phyloP scores from a whole-genome alignment of 2,329 filamentous ascomycete genomes.

The Orbilia oligospora region DNA sequence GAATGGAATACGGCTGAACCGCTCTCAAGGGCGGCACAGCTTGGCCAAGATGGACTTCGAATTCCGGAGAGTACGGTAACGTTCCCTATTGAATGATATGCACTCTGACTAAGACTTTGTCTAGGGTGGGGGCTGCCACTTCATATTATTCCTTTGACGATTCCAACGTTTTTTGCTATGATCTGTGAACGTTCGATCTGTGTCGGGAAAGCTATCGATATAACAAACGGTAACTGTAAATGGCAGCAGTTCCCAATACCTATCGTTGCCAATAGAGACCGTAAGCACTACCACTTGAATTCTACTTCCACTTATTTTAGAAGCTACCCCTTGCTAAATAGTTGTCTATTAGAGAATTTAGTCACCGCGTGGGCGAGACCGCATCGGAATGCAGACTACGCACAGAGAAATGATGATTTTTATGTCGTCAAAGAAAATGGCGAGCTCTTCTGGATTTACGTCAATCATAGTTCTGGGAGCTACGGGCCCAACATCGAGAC shows the following conservation, averaged over 20 bases:
- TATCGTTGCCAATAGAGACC: conserved; percentile 66
- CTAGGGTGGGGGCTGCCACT: conserved; percentile 74
- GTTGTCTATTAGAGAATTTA: conserved; percentile 69
- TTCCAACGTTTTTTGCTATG: conserved; percentile 79
- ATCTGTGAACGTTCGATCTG: conserved; percentile 75
- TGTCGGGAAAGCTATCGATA: conserved; percentile 67
- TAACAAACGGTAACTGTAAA: conserved; percentile 66
- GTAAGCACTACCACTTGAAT: conserved; percentile 68
- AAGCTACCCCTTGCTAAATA: conserved; percentile 65
- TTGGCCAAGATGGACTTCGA: conserved; percentile 71
- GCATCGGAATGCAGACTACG: conserved; percentile 76
- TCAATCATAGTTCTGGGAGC: conserved; percentile 34
- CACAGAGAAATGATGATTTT: conserved; percentile 79
- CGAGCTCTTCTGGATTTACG: conserved; percentile 73
- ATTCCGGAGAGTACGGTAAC: conserved; percentile 67
- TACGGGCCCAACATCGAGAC: conserved; percentile 46
- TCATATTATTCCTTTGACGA: conserved; percentile 79
- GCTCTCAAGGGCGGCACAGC: conserved; percentile 69
- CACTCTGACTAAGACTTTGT: conserved; percentile 65
- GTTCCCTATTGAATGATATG: conserved; percentile 6
- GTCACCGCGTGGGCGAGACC: conserved; percentile 91
- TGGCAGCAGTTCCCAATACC: conserved; percentile 54
- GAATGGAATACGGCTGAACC: conserved; percentile 74
- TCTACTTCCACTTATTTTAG: background rate
- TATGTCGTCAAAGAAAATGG: conserved; percentile 93